Conservation (phyloP, 768 basidiomycete genomes). For the Phanerodontia chrysosporium region DNA sequence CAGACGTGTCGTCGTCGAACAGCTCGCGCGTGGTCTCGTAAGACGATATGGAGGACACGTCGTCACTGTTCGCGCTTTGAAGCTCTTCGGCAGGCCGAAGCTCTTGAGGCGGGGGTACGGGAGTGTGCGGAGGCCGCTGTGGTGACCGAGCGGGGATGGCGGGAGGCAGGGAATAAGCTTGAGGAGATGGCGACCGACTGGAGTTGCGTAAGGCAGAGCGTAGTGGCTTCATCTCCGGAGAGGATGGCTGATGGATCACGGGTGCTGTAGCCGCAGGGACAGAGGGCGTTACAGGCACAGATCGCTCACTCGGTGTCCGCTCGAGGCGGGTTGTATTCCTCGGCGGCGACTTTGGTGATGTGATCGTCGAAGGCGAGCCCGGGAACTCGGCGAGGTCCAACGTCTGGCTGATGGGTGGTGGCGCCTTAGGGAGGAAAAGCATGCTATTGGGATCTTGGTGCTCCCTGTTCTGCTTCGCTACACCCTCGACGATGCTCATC, state of each 20-base stretch:
- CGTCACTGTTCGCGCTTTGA: constrained; percentile 23
- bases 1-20: constrained; percentile 35
- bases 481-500: constrained; percentile 68
- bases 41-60: constrained; percentile 51
- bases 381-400: constrained; percentile 4
- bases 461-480: constrained; percentile 38
- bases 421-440: constrained; percentile 45
- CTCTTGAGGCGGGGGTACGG: neutral
- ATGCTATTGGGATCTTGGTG: constrained; percentile 23
- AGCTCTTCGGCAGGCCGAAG: neutral
- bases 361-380: neutral
- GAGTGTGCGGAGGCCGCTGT: constrained; percentile 4
- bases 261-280: neutral
- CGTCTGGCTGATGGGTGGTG: constrained; percentile 33
- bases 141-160: constrained; percentile 7
- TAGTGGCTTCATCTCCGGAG: constrained; percentile 46
- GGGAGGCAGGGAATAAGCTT: constrained; percentile 3
- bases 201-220: constrained; percentile 57
- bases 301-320: constrained; percentile 7
- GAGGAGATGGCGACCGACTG: constrained; percentile 26
- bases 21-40: constrained; percentile 65
- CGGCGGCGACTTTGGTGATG: neutral
- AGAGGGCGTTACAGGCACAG: constrained; percentile 6
- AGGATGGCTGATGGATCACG: constrained; percentile 10
- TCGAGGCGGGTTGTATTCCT: neutral